Base-by-base conservation (phyloP, 805 yeast species). In the Kazachstania bromeliacearum region DNA sequence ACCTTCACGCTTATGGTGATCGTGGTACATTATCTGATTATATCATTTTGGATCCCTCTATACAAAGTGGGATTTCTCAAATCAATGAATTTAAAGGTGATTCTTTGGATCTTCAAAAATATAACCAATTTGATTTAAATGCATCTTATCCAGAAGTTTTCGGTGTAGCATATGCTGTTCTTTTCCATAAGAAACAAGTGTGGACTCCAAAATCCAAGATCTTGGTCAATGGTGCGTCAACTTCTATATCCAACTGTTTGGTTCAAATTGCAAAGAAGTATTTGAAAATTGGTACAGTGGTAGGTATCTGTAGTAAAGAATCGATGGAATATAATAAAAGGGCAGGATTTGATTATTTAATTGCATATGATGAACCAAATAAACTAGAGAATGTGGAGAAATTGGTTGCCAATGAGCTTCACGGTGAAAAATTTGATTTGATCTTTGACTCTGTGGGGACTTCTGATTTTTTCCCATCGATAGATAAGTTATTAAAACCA, bases 171-270 rank as follows among this genome's bases (percentile, higher is more conserved):
- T 66, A 50, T 44, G 52, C 46, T n/a, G 57, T 66, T 34, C 52
- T 69, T 21, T 50, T 52, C 6, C 39, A 48, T 6, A 45, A 49
- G 18, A 51, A 52, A 3, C 62, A 65, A 39, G 53, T 57, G 23
- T 38, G 29, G 22, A 34, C 21, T 15, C 58, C 71, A 15, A 63
- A 60, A 26, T 62, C 74, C 4, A 70, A 66, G 39, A 71, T 80
- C 3, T 63, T 81, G 33, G 67, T 84, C 15, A 60, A 81, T 32
- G 95, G 95, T 28, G 89, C 81, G 17, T 77, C 81, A 7, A 76
- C 92, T 1, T 60, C 78, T 10, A 85, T 79, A 9, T 87, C 88
- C 16, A 52, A 67, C 20, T 67, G 63, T 40, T 64, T 69, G 3
- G 61, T 74, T 24, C 83, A 77, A 53, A 53, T 81, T 28, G 73